Conservation (phyloP, 164 flowering plant species). For the Chimonanthus salicifolius region DNA sequence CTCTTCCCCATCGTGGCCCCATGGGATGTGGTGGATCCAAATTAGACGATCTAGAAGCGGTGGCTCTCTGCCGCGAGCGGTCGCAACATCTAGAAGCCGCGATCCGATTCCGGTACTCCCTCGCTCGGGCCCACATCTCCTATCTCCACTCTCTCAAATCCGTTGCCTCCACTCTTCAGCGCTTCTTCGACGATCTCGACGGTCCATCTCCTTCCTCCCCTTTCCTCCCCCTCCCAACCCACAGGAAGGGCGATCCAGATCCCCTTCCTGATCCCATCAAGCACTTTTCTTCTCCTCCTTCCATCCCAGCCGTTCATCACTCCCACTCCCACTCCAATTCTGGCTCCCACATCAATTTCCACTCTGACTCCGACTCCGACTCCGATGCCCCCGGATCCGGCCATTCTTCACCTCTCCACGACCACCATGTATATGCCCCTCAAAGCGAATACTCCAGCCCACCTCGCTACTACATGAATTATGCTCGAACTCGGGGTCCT, state of each 20-base stretch:
- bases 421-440: constrained; percentile 12
- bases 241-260: constrained; percentile 16
- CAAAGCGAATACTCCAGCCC: not conserved
- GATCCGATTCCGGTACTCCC: constrained; percentile 29
- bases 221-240: constrained; percentile 12
- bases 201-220: not conserved
- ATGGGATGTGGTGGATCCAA: constrained; percentile 56
- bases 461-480: no score
- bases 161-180: constrained; percentile 27
- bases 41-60: constrained; percentile 44
- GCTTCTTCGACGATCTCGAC: constrained; percentile 24
- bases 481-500: no score
- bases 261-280: not conserved
- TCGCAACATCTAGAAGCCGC: constrained; percentile 37
- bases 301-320: constrained; percentile 5
- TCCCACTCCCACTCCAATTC: constrained; percentile 20
- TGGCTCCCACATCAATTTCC: constrained; percentile 23
- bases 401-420: constrained; percentile 15
- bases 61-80: constrained; percentile 55
- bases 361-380: constrained; percentile 27
- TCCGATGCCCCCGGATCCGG: constrained; percentile 25
- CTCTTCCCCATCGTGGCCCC: not conserved
- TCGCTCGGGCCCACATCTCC: constrained; percentile 35
- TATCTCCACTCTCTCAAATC: constrained; percentile 31
- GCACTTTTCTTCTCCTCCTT: not conserved